Evolutionary conservation across 78 protist genomes (phyloP), one percentile per base, ranked within the genome.

Genomic region (Dictyostelium firmibasis): DNA sequence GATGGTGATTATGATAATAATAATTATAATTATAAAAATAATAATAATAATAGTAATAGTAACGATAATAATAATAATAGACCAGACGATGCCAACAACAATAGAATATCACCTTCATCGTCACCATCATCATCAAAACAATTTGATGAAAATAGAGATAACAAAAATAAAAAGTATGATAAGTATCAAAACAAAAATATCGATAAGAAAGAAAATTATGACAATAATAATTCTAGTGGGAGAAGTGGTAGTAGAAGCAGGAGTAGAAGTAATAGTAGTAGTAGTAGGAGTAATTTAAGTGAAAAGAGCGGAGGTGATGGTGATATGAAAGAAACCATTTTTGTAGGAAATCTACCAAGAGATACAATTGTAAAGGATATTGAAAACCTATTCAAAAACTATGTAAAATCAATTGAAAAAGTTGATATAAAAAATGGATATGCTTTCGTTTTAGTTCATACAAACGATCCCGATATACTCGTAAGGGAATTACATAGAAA

Each of bases 271-370:
- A 36, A 29, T 29, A 16, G 3, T 38, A 43, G 36, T 18, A 4
- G 50, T 36, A 20, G 31, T 20, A 33, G 47, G 3, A 74, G 35
- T 31, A 4, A 4, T 23, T n/a, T n/a, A n/a, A n/a, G n/a, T n/a
- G n/a, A n/a, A n/a, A n/a, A n/a, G n/a, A n/a, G n/a, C n/a, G 20
- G 14, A 2, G 16, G n/a, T 29, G n/a, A 25, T 23, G 10, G 20
- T 23, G 20, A 16, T 20, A 18, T 4, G 7, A 31, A 78, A 7
- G 53, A 53, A 38, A 81, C 94, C 20, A 27, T 88, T 5, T 88
- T 88, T 31, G 78, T 88, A 20, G 94, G 94, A 20, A 88, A 88
- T 69, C 13, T 88, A 38, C 86, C 94, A 69, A 47, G n/a, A 47
- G 77, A 41, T 31, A 16, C 36, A 2, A 43, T 25, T 33, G 13